Percentiles rank a stretch among this genome's conserved stretches.
These are phyloP conservation scores for Ploettnerulaceae sp. DNA, from an alignment of 2,329 filamentous ascomycete genomes.

Conservation along the genomic window DNA sequence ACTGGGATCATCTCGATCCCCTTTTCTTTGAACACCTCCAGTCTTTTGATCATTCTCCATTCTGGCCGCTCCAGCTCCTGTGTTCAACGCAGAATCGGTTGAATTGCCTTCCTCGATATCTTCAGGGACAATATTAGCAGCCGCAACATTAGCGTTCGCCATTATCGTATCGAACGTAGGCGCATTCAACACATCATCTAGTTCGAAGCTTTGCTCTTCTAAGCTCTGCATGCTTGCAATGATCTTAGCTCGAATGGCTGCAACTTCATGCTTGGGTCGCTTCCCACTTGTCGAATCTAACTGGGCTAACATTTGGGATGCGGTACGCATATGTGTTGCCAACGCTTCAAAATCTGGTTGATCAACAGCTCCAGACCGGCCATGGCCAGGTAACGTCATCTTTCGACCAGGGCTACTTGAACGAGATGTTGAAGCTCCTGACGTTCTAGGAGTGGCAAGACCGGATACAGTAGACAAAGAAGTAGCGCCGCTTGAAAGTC, in stretches of 20 bases:
- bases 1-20: conserved; percentile 79
- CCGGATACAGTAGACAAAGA: conserved; percentile 57
- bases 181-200: conserved; percentile 59
- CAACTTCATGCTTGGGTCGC: conserved; percentile 73
- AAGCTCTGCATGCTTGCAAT: conserved; percentile 87
- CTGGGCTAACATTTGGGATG: conserved; percentile 81
- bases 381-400: conserved; percentile 53
- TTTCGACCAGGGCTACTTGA: conserved; percentile 63
- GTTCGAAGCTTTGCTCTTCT: conserved; percentile 78
- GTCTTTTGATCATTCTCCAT: conserved; percentile 92
- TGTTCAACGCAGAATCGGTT: conserved; percentile 45
- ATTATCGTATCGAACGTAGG: conserved; percentile 82
- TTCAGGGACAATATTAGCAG: conserved; percentile 43
- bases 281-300: conserved; percentile 77
- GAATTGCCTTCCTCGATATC: conserved; percentile 52
- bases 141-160: conserved; percentile 58
- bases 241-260: conserved; percentile 78
- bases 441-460: conserved; percentile 61
- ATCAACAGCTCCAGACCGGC: conserved; percentile 51
- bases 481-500: conserved; percentile 57
- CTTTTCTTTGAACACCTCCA: conserved; percentile 73
- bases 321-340: conserved; percentile 82
- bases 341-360: conserved; percentile 78
- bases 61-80: conserved; percentile 69
- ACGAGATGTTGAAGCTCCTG: conserved; percentile 61